Conservation (phyloP, 768 basidiomycete species). For the Asterophora parasitica region DNA sequence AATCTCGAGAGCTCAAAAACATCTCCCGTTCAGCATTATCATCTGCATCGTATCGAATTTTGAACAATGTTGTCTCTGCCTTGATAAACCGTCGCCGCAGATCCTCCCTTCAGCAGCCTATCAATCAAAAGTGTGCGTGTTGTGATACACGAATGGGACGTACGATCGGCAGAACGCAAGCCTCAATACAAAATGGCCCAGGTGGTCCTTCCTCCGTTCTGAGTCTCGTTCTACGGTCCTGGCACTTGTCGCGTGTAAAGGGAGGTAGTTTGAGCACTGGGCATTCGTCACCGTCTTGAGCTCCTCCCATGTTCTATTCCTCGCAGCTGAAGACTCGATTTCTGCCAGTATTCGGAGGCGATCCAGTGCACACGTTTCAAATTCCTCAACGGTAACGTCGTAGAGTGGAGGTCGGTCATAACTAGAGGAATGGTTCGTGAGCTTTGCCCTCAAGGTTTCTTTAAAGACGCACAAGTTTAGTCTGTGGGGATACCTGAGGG, state of each 20-base stretch:
- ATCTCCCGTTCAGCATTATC: conserved; percentile 47
- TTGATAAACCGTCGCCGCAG: conserved; percentile 84
- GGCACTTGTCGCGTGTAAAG: conserved; percentile 56
- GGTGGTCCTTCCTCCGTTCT: conserved; percentile 78
- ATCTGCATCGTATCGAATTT: conserved; percentile 70
- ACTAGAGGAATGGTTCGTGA: conserved; percentile 34
- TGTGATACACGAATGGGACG: conserved; percentile 28
- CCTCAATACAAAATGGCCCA: conserved; percentile 90
- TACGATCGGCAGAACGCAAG: conserved; percentile 96
- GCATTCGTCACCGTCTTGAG: conserved; percentile 53
- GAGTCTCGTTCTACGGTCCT: conserved; percentile 41
- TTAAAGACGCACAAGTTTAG: conserved; percentile 69
- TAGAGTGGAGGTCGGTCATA: conserved; percentile 82
- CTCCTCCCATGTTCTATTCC: conserved; percentile 80
- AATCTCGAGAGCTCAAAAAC: conserved; percentile 64
- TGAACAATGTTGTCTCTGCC: conserved; percentile 83
- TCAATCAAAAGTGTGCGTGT: not conserved
- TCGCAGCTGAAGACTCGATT: conserved; percentile 84
- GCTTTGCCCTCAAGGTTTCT: conserved; percentile 1
- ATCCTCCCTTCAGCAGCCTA: conserved; percentile 61
- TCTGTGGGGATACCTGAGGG: conserved; percentile 53
- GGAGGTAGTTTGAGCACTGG: conserved; percentile 75
- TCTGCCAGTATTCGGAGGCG: conserved; percentile 84
- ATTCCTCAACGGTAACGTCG: conserved; percentile 93
- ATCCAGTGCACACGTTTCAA: conserved; percentile 87